phyloP scores from a whole-genome alignment of 2,329 filamentous ascomycete genomes.

The Aspergillus eucalypticola region DNA sequence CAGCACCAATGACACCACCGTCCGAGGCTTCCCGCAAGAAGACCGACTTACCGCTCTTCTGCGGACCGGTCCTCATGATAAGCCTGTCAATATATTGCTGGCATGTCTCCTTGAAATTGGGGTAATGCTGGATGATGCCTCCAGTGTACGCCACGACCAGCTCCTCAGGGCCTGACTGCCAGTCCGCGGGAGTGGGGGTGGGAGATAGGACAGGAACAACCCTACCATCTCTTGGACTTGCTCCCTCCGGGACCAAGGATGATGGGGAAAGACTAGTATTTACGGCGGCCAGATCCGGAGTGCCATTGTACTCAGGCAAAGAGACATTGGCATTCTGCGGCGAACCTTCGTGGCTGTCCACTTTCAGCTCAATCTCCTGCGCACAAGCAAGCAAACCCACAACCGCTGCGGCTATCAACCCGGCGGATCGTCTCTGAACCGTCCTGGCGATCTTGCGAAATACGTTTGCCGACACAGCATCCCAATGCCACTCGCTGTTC shows the following conservation, averaged over 20 bases:
- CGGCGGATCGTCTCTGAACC: conserved; percentile 71
- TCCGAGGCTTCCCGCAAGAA: conserved; percentile 55
- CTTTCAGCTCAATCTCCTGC: conserved; percentile 59
- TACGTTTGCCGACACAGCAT: conserved; percentile 56
- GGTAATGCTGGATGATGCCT: conserved; percentile 77
- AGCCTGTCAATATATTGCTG: conserved; percentile 66
- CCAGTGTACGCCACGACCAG: conserved; percentile 78
- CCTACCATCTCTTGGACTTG: conserved; percentile 7
- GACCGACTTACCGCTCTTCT: conserved; percentile 51
- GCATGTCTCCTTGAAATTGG: conserved; percentile 69
- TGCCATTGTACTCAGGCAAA: conserved; percentile 31
- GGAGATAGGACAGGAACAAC: conserved; percentile 41
- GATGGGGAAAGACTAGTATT: conserved; percentile 12
- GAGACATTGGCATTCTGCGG: conserved; percentile 29
- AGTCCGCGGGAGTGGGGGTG: conserved; percentile 37
- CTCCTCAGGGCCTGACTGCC: conserved; percentile 55
- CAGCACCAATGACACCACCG: conserved; percentile 59
- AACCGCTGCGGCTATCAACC: conserved; percentile 71
- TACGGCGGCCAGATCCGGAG: conserved; percentile 21
- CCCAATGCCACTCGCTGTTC: conserved; percentile 61
- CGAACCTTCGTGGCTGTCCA: conserved; percentile 41
- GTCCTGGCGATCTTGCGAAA: conserved; percentile 68
- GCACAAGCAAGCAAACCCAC: conserved; percentile 69
- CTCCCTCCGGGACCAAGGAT: background rate
- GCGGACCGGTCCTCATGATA: conserved; percentile 48